These are phyloP conservation scores for Linanthus parryae DNA, from an alignment of 148 eudicot genomes.

Conservation along the genomic window DNA sequence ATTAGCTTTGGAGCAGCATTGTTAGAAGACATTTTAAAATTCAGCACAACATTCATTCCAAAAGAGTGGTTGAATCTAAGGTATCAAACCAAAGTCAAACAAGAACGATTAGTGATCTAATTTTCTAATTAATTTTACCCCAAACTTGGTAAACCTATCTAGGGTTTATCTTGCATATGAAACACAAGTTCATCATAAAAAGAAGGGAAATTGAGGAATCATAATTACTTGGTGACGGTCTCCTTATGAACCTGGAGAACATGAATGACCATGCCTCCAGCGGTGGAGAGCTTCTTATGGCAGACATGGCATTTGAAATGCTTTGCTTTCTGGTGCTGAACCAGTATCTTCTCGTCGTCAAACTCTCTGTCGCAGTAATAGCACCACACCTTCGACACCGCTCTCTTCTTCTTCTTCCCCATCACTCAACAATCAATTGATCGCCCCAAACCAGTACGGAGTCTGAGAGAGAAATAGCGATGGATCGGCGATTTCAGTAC, in stretches of 20 bases:
- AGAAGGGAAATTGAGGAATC: neutral
- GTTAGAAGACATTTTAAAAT: too few relatives aligned
- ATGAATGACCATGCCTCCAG: conserved; percentile 93
- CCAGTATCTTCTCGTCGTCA: conserved; percentile 94
- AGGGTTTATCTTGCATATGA: neutral
- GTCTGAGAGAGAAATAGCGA: too few relatives aligned
- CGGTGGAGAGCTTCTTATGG: conserved; percentile 95
- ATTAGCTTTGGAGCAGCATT: too few relatives aligned
- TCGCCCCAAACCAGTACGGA: too few relatives aligned
- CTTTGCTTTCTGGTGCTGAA: conserved; percentile 95
- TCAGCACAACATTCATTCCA: too few relatives aligned
- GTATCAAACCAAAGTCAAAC: too few relatives aligned
- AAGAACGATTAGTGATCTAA: too few relatives aligned
- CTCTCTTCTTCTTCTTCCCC: conserved; percentile 92
- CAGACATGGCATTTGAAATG: conserved; percentile 96
- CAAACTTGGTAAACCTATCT: neutral
- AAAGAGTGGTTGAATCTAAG: too few relatives aligned
- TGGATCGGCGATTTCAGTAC: too few relatives aligned
- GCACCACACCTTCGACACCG: conserved; percentile 63
- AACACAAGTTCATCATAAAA: neutral
- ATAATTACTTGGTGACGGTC: conserved; percentile 60
- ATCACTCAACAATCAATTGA: conserved; percentile 10
- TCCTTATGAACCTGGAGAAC: conserved; percentile 99
- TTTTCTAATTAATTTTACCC: too few relatives aligned
- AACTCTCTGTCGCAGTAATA: conserved; percentile 96